phyloP scores from a whole-genome alignment of 257 asterid species.

The Rubia yunnanensis region DNA sequence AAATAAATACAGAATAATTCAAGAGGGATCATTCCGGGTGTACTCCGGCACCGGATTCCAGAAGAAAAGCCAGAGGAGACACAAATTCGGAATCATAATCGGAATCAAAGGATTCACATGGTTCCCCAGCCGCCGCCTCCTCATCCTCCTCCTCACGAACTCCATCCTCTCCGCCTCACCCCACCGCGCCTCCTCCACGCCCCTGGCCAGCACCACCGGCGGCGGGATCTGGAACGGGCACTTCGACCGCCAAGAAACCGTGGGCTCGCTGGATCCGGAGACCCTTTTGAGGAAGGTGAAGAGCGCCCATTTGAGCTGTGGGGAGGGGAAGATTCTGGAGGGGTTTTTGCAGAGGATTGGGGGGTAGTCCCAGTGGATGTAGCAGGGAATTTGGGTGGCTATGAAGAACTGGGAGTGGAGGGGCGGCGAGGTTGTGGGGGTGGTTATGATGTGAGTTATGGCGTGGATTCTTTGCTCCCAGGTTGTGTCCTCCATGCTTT shows the following conservation, averaged over 20 bases:
- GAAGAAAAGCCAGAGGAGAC: constrained; percentile 40
- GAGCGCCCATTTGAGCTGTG: constrained; percentile 43
- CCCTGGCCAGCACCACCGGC: constrained; percentile 51
- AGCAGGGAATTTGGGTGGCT: constrained; percentile 72
- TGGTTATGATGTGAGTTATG: constrained; percentile 61
- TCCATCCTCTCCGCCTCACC: constrained; percentile 49
- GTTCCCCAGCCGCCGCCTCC: constrained; percentile 35
- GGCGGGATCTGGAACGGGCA: constrained; percentile 79
- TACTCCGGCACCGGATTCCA: constrained; percentile 41
- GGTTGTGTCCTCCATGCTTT: constrained; percentile 41
- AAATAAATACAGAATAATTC: neutral
- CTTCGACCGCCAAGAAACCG: constrained; percentile 81
- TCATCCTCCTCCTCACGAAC: constrained; percentile 45
- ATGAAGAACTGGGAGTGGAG: constrained; percentile 66
- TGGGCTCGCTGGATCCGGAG: constrained; percentile 39
- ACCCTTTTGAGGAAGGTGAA: constrained; percentile 40
- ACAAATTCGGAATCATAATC: constrained; percentile 53
- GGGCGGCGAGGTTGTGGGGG: constrained; percentile 59
- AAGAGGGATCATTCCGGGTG: neutral
- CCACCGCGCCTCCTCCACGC: constrained; percentile 76
- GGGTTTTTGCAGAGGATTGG: constrained; percentile 62
- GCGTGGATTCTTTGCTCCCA: constrained; percentile 66
- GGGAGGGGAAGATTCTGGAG: constrained; percentile 24
- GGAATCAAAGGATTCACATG: constrained; percentile 47
- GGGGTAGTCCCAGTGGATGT: constrained; percentile 90